Evolutionary conservation across 352 stramenopile genomes (phyloP), one percentile per base, ranked within the genome.

Genomic region (Pythium aristosporum): DNA sequence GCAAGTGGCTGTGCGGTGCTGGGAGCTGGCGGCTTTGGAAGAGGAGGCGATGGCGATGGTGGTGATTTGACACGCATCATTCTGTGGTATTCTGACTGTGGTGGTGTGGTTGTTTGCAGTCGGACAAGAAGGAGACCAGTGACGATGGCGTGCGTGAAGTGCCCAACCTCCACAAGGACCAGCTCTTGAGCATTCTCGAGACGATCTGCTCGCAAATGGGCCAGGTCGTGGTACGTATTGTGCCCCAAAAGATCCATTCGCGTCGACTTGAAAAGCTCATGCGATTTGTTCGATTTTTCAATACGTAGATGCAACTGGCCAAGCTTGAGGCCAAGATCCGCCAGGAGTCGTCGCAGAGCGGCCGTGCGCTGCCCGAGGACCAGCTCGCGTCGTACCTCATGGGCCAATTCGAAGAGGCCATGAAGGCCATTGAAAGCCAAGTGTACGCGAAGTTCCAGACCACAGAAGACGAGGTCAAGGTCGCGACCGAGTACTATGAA

Each of bases 361-460:
- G 87, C 30, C 87, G 87, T 28, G 80, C 78, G 52, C 64, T 93
- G 44, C 85, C 87, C 6, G 87, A 96, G 63, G 85, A 96, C 69
- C 85, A 96, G 57, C 57, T 96, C 50, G 87, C 87, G 42, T 91
- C 85, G 61, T 96, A 93, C 68, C 73, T 96, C 46, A 94, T 96
- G 87, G 87, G 85, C 57, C 87, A 96, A 67, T 96, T 96, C 53
- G 87, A 96, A 54, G 85, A 96, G 65, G 85, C 85, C 66, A 96
- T 96, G 87, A 96, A 94, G 72, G 85, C 82, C 23, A 94, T 96
- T 57, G 87, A 96, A 71, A 81, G 80, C 63, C 87, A 96, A 72
- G 83, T 93, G 57, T 96, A 96, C 66, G 81, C 80, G 70, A 94
- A 96, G 72, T 91, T 91, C 74, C 85, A 93, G 75, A 94, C 85